A percentile compares a stretch with the other conserved stretches of the same genome.
These are phyloP conservation scores for Fusarium pseudonygamai DNA, from an alignment of 2,329 filamentous ascomycete species.

Conservation along the genomic window DNA sequence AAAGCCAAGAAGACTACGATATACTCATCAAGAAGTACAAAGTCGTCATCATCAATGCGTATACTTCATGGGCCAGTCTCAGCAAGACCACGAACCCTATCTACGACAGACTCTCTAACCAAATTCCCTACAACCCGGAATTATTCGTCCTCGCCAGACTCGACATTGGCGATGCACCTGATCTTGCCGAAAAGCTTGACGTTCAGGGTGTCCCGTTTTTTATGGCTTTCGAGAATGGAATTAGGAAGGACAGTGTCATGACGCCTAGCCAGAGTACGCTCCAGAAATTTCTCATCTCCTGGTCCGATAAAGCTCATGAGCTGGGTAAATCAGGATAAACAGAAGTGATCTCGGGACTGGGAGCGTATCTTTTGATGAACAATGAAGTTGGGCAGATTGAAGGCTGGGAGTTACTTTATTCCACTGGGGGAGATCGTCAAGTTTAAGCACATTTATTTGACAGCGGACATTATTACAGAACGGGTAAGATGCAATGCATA, in stretches of 20 bases:
- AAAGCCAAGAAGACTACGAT: accelerated
- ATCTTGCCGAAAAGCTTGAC: neutral
- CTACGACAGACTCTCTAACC: neutral
- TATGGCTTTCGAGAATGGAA: neutral
- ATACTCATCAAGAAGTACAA: neutral
- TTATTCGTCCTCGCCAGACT: neutral
- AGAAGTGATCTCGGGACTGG: accelerated
- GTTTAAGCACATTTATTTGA: too few relatives aligned
- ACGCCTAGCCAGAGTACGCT: neutral
- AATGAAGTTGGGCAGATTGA: neutral
- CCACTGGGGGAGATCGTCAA: neutral
- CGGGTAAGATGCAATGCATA: accelerated
- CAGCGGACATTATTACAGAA: too few relatives aligned
- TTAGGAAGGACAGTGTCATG: accelerated
- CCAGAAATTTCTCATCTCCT: neutral
- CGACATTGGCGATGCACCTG: accelerated
- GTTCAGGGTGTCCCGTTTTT: neutral
- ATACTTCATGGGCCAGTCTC: neutral
- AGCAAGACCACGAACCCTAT: neutral
- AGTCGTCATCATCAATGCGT: neutral
- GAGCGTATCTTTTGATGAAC: accelerated
- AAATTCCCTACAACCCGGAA: neutral
- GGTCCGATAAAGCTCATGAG: neutral
- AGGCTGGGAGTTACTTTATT: neutral
- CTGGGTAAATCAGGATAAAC: accelerated